Percentiles rank a stretch among this genome's conserved stretches.
phyloP scores from a whole-genome alignment of 139 green algal species.

The Picochlorum sp. region DNA sequence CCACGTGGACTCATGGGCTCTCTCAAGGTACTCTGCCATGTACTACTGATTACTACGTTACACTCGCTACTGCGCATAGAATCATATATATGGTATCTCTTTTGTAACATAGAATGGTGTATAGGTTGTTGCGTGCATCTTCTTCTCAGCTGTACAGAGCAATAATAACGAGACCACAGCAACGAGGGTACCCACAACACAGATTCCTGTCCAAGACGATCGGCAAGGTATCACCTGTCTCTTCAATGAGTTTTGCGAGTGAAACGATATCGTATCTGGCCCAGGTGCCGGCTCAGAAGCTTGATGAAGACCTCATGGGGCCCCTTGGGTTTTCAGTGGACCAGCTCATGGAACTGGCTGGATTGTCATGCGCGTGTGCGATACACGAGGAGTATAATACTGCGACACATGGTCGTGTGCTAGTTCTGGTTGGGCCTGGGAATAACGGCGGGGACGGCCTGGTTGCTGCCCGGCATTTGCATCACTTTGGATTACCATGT shows the following conservation, averaged over 20 bases:
- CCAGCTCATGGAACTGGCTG: slow-evolving; percentile 83
- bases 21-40: no score
- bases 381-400: slow-evolving; percentile 52
- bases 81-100: no score
- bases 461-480: slow-evolving; percentile 84
- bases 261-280: slow-evolving; percentile 4
- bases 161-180: no score
- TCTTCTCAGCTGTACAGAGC: no score
- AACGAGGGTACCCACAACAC: no score
- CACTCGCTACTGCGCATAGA: no score
- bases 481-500: slow-evolving; percentile 85
- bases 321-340: slow-evolving; percentile 79
- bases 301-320: slow-evolving; percentile 90
- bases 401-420: slow-evolving; percentile 37
- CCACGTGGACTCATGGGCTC: no score
- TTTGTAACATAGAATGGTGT: no score
- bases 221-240: no score
- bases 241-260: background rate
- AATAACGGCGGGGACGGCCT: slow-evolving; percentile 99
- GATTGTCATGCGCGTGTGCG: slow-evolving; percentile 56
- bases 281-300: slow-evolving; percentile 48
- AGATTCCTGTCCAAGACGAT: no score
- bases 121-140: no score
- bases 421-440: slow-evolving; percentile 84
- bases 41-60: no score